Conservation (phyloP, 2,329 filamentous ascomycete genomes). For the Chrysoporthe puriensis region DNA sequence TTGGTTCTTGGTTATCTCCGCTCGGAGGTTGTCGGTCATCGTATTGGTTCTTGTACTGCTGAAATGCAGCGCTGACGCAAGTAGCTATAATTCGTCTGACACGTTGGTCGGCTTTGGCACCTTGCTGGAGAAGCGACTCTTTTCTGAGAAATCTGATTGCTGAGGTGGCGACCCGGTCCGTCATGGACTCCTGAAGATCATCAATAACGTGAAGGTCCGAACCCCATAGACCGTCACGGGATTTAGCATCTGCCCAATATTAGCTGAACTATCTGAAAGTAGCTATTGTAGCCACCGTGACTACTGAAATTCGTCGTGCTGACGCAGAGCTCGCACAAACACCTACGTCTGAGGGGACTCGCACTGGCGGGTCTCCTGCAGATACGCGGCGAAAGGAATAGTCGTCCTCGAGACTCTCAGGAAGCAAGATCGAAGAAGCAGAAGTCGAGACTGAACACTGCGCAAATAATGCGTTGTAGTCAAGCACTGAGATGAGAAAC, state of each 20-base stretch:
- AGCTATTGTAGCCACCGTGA: not conserved
- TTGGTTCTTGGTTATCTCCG: not conserved
- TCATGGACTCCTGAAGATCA: slow-evolving; percentile 1
- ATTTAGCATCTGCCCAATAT: slow-evolving; percentile 1
- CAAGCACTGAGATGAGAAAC: not conserved
- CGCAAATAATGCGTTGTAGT: not conserved
- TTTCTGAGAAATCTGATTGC: not conserved
- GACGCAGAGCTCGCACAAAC: not conserved
- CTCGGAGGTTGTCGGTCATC: not conserved
- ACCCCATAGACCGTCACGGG: slow-evolving; percentile 5
- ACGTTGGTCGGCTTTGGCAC: not conserved
- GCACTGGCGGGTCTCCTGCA: not conserved
- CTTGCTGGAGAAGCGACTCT: not conserved
- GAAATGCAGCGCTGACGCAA: slow-evolving; percentile 3
- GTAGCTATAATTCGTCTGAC: not conserved
- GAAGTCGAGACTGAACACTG: not conserved
- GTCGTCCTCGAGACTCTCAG: not conserved
- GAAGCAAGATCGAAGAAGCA: no score
- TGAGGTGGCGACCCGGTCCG: not conserved
- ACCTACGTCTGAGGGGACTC: not conserved
- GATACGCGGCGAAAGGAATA: not conserved
- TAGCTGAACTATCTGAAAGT: not conserved
- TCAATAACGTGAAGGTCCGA: slow-evolving; percentile 1
- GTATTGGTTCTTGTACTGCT: not conserved
- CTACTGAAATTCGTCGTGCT: not conserved